Evolutionary conservation across 2,329 filamentous ascomycete genomes (phyloP).

Genomic region (Epichloe hybrida): DNA sequence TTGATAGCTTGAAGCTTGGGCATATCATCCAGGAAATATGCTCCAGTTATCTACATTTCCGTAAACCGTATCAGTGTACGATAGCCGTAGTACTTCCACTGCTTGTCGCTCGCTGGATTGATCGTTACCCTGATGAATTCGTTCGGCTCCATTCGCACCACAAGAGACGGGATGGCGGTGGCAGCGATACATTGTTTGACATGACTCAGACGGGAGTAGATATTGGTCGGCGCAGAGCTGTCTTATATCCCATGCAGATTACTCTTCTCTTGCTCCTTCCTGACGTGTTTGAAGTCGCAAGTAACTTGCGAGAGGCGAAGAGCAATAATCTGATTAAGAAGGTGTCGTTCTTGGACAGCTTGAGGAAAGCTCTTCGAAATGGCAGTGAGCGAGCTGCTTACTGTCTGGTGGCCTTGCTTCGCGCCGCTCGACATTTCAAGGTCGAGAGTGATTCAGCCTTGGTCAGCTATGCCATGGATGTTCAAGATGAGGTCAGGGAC

Average conservation of each 20-base stretch:
- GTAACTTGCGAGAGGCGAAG: slow-evolving; percentile 51
- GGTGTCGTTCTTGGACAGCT: slow-evolving; percentile 47
- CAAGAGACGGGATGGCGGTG: slow-evolving; percentile 48
- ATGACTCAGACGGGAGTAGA: slow-evolving; percentile 52
- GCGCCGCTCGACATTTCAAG: slow-evolving; percentile 50
- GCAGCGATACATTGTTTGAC: slow-evolving; percentile 55
- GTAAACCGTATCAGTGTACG: slow-evolving; percentile 49
- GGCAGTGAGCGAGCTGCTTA: slow-evolving; percentile 54
- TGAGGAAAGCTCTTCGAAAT: slow-evolving; percentile 50
- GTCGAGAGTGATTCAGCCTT: slow-evolving; percentile 48
- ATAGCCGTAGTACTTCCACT: slow-evolving; percentile 49
- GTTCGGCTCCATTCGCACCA: slow-evolving; percentile 47
- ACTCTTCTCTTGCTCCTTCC: slow-evolving; percentile 49
- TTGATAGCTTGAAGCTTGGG: slow-evolving; percentile 47
- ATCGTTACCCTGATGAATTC: slow-evolving; percentile 51
- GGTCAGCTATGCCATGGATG: slow-evolving; percentile 54
- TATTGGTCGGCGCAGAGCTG: slow-evolving; percentile 37
- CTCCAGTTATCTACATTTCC: slow-evolving; percentile 52
- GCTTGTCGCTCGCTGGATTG: slow-evolving; percentile 52
- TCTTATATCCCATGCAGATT: slow-evolving; percentile 50
- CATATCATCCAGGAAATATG: slow-evolving; percentile 52
- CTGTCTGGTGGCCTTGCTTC: slow-evolving; percentile 48
- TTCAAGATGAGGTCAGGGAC: slow-evolving; percentile 55
- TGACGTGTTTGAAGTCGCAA: slow-evolving; percentile 57
- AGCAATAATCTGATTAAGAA: slow-evolving; percentile 51